Conservation (phyloP, 1,284 basidiomycete species). For the Trametes polyzona region DNA sequence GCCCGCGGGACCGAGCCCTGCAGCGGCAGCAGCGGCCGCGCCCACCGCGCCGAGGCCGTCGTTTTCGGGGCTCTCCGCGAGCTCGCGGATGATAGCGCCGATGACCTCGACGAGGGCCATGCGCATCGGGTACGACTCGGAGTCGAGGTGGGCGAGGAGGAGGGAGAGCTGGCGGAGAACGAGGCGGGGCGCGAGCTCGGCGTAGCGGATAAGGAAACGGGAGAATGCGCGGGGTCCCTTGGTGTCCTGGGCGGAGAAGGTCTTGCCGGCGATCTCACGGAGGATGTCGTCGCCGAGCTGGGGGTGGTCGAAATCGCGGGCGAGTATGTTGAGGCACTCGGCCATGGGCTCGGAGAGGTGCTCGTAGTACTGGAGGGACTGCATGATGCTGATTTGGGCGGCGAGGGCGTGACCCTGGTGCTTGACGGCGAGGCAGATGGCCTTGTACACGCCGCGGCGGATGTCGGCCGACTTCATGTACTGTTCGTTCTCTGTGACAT, state of each 20-base stretch:
- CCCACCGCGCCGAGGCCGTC: conserved; percentile 15
- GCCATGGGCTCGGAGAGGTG: conserved; percentile 95
- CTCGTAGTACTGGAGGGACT: conserved; percentile 92
- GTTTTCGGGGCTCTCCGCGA: conserved; percentile 62
- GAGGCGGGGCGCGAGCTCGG: conserved; percentile 83
- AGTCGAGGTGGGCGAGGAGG: conserved; percentile 86
- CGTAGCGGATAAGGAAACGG: conserved; percentile 82
- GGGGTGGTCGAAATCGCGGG: conserved; percentile 87
- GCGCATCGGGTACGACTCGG: conserved; percentile 97
- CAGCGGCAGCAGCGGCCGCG: conserved; percentile 56
- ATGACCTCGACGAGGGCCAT: conserved; percentile 91
- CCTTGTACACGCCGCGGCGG: conserved; percentile 80
- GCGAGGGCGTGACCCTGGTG: conserved; percentile 85
- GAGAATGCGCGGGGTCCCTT: conserved; percentile 90
- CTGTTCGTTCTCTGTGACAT: conserved; percentile 83
- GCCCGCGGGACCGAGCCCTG: conserved; percentile 52
- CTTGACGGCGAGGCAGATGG: conserved; percentile 92
- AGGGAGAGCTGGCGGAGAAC: conserved; percentile 92
- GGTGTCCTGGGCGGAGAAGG: conserved; percentile 81
- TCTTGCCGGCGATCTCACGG: conserved; percentile 80
- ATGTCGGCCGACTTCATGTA: conserved; percentile 86
- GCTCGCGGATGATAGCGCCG: conserved; percentile 79
- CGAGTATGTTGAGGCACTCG: conserved; percentile 81
- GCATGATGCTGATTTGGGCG: conserved; percentile 90
- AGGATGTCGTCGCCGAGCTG: conserved; percentile 92